Evolutionary conservation across 805 yeast species (phyloP), one percentile per base, ranked within the genome.

Genomic region (Cyberlindnera samutprakarnensis): DNA sequence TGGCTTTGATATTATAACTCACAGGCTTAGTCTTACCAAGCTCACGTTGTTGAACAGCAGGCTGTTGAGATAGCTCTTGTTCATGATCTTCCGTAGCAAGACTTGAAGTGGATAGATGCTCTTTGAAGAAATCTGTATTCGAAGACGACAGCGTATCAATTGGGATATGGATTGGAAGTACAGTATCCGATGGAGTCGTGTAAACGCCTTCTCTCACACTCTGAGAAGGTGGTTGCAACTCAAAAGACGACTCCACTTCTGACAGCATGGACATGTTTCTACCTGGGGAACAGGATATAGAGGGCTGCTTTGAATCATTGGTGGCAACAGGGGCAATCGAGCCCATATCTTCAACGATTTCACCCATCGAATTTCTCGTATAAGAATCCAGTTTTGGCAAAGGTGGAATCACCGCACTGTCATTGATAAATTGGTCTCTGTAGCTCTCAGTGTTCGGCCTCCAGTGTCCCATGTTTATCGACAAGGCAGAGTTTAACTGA

Each of bases 401-500:
- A 7, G 47, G 59, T 27, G 62, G 68, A 27, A 59, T 59, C 10
- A 17, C 27, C 11, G 41, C 22, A 6, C 40, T 33, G 6, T 61
- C 68, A 39, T 54, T 57, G 25, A 70, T 68, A 35, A 70, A 70
- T 32, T 64, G 65, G 37, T 68, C 74, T 32, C 76, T 55, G 46
- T 51, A 69, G 24, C 56, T 57, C 20, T 56, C 60, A 7, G 79
- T 74, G 43, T 75, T 70, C 2, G 81, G 81, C 46, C 64, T 67
- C 82, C 83, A 75, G 18, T 56, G 56, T 3, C 76, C 77, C 56
- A 71, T 57, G 35, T 61, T 67, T 26, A 71, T 52, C 4, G 60
- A 56, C 37, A 49, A 29, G 1, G 54, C 55, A 9, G 53, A 46
- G 13, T 49, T 49, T 25, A 51, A 18, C 9, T 28, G 33, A 6